Conservation (phyloP, 768 basidiomycete species). For the Leucogyrophana mollusca region DNA sequence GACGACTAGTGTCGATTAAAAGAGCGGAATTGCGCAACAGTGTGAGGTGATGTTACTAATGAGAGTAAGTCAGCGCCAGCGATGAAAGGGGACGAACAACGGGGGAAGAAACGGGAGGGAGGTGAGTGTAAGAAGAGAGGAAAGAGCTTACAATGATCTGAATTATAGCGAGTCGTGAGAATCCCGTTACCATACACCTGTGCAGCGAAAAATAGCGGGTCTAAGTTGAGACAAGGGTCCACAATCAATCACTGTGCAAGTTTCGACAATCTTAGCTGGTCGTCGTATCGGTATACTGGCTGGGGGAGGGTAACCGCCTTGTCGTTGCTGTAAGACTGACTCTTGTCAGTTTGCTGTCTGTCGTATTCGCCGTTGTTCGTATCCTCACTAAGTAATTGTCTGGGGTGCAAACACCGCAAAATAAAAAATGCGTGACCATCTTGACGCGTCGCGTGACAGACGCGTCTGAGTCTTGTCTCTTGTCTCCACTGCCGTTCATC, state of each 20-base stretch:
- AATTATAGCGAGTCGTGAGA: conserved; percentile 7
- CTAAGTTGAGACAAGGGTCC: too few relatives aligned
- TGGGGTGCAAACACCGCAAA: not conserved
- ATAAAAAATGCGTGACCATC: conserved; percentile 4
- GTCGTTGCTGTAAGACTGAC: too few relatives aligned
- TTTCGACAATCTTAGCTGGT: too few relatives aligned
- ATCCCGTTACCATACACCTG: conserved; percentile 5
- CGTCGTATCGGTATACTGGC: too few relatives aligned
- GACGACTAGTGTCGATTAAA: conserved; percentile 11
- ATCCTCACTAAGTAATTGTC: too few relatives aligned
- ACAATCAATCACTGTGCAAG: too few relatives aligned
- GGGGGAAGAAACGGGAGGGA: conserved; percentile 9
- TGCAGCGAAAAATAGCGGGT: conserved; percentile 1
- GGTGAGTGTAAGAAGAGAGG: conserved; percentile 15
- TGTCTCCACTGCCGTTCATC: too few relatives aligned
- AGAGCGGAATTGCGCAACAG: conserved; percentile 15
- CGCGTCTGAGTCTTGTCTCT: too few relatives aligned
- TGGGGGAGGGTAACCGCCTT: too few relatives aligned
- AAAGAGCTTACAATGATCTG: conserved; percentile 10
- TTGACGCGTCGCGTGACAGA: conserved; percentile 1
- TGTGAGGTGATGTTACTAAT: conserved; percentile 6
- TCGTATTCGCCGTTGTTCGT: too few relatives aligned
- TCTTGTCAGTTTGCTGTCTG: too few relatives aligned
- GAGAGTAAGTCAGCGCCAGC: conserved; percentile 24
- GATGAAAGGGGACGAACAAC: conserved; percentile 13